Evolutionary conservation across 1,284 basidiomycete genomes (phyloP).

Genomic region (Cutaneotrichosporon sp.): DNA sequence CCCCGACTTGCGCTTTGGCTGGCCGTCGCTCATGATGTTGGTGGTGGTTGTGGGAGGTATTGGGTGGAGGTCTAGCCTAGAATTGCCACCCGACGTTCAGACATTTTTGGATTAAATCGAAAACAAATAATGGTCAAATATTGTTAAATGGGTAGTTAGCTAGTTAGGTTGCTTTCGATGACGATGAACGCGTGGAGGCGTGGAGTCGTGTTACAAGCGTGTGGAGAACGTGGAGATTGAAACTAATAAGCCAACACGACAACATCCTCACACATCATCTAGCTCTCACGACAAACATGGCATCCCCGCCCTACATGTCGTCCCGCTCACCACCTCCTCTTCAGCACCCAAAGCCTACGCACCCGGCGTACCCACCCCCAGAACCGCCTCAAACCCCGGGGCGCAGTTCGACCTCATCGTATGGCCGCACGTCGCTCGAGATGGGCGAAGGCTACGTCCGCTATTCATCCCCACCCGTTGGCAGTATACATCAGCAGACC

Average conservation of each 20-base stretch:
- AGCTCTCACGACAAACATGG: constrained; percentile 25
- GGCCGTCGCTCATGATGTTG: constrained; percentile 45
- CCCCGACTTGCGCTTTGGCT: constrained; percentile 56
- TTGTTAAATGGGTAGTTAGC: not conserved
- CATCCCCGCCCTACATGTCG: constrained; percentile 44
- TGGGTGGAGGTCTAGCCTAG: not conserved
- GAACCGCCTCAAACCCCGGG: constrained; percentile 77
- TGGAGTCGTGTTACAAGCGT: not conserved
- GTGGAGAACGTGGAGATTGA: not conserved
- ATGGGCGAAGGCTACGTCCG: constrained; percentile 45
- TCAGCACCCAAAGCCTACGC: constrained; percentile 84
- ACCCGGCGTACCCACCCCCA: constrained; percentile 77
- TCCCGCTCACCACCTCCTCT: constrained; percentile 73
- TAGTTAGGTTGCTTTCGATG: not conserved
- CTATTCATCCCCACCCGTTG: constrained; percentile 52
- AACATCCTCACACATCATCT: not conserved
- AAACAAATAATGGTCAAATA: not conserved
- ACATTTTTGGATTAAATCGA: constrained; percentile 24
- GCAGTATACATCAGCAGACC: constrained; percentile 21
- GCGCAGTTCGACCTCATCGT: constrained; percentile 44
- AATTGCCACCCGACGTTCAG: constrained; percentile 20
- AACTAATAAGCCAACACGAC: not conserved
- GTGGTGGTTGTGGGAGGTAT: not conserved
- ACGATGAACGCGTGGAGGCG: constrained; percentile 7
- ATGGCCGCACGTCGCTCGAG: constrained; percentile 55